phyloP scores from a whole-genome alignment of 2,329 filamentous ascomycete genomes.

The Nigrospora oryzae region DNA sequence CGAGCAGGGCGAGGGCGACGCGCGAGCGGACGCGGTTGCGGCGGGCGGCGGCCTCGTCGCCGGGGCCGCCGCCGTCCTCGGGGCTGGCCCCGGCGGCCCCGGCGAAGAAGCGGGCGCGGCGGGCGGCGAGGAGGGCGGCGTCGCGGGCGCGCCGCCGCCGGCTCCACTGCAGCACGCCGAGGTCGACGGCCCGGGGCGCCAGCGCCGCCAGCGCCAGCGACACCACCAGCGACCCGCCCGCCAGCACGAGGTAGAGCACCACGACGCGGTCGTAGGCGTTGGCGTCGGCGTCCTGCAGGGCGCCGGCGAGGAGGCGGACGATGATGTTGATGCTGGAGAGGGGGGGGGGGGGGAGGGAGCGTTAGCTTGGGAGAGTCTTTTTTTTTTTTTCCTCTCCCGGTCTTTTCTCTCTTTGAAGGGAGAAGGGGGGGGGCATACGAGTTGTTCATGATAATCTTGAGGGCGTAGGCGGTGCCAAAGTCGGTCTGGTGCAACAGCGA shows the following conservation, averaged over 20 bases:
- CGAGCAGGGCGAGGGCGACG: constrained; percentile 31
- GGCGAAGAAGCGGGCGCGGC: too few relatives aligned
- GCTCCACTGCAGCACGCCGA: constrained; percentile 48
- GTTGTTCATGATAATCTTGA: constrained; percentile 56
- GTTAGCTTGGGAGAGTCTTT: background rate
- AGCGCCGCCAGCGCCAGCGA: constrained; percentile 27
- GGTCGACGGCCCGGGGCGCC: constrained; percentile 28
- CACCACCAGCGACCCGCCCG: constrained; percentile 38
- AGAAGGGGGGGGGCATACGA: too few relatives aligned
- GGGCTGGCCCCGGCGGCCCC: too few relatives aligned
- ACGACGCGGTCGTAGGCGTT: constrained; percentile 47
- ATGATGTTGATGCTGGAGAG: constrained; percentile 47
- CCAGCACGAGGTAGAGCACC: constrained; percentile 46
- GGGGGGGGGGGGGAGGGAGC: too few relatives aligned
- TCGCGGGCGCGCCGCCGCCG: constrained; percentile 39
- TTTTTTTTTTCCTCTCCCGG: too few relatives aligned
- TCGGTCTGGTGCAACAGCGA: constrained; percentile 51
- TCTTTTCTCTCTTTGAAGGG: too few relatives aligned
- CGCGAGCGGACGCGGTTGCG: constrained; percentile 32
- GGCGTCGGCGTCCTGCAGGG: constrained; percentile 48
- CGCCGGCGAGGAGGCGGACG: constrained; percentile 46
- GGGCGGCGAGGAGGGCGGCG: constrained; percentile 21
- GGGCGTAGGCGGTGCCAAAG: constrained; percentile 50
- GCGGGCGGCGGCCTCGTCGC: constrained; percentile 25
- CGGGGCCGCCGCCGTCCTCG: constrained; percentile 9